These are phyloP conservation scores for Cubamyces lactineus DNA, from an alignment of 768 basidiomycete species.

Conservation along the genomic window DNA sequence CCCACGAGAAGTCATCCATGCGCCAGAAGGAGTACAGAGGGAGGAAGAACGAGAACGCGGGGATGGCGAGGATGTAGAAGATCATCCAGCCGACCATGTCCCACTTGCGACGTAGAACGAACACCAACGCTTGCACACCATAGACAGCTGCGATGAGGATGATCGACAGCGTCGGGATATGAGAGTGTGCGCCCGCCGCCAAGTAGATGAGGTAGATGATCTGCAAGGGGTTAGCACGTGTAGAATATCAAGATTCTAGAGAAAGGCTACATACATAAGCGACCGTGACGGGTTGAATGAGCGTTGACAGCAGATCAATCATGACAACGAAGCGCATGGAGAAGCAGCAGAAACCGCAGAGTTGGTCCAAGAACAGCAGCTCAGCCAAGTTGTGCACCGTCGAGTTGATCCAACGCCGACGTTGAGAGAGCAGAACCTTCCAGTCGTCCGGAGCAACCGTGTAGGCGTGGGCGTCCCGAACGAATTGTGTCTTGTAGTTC, in stretches of 20 bases:
- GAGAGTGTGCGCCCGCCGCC: slow-evolving; percentile 64
- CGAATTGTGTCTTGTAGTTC: slow-evolving; percentile 91
- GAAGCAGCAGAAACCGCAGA: slow-evolving; percentile 98
- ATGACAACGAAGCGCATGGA: slow-evolving; percentile 99
- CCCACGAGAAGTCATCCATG: slow-evolving; percentile 99
- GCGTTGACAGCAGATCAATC: slow-evolving; percentile 89
- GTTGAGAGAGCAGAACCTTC: slow-evolving; percentile 91
- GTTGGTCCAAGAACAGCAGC: slow-evolving; percentile 85
- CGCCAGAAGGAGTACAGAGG: slow-evolving; percentile 96
- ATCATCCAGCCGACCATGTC: slow-evolving; percentile 99
- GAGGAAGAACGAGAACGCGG: slow-evolving; percentile 90
- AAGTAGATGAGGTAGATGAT: slow-evolving; percentile 88
- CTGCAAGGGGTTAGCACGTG: slow-evolving; percentile 43
- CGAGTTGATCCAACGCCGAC: slow-evolving; percentile 99
- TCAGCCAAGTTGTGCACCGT: slow-evolving; percentile 97
- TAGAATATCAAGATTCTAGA: background rate
- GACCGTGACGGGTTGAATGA: slow-evolving; percentile 84
- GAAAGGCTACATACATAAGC: slow-evolving; percentile 73
- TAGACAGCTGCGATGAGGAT: slow-evolving; percentile 95
- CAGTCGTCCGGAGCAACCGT: slow-evolving; percentile 97
- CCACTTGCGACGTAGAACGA: slow-evolving; percentile 92
- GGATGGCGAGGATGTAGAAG: slow-evolving; percentile 95
- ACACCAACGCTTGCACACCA: slow-evolving; percentile 82
- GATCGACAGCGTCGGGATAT: slow-evolving; percentile 80
- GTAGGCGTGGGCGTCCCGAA: slow-evolving; percentile 90